Conservation (phyloP, 805 yeast species). For the Suhomyces tanzawaensis region DNA sequence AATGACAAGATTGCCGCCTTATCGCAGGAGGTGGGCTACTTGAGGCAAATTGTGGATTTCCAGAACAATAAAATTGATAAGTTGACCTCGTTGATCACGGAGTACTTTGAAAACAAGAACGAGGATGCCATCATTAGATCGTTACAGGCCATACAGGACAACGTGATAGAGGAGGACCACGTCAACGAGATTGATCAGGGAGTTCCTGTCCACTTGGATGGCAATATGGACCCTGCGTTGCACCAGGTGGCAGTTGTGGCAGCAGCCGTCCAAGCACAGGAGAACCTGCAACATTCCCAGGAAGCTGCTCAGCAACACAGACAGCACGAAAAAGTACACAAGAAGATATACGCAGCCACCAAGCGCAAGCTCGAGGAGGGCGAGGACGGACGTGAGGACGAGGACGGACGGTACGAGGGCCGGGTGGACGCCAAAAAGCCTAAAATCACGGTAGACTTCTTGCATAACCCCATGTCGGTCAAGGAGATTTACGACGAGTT, state of each 20-base stretch:
- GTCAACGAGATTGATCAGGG: slow-evolving; percentile 18
- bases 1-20: slow-evolving; percentile 15
- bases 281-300: slow-evolving; percentile 9
- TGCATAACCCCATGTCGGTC: slow-evolving; percentile 45
- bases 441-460: slow-evolving; percentile 36
- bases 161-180: slow-evolving; percentile 14
- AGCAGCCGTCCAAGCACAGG: slow-evolving; percentile 28
- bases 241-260: slow-evolving; percentile 42
- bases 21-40: slow-evolving; percentile 33
- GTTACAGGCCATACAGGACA: slow-evolving; percentile 28
- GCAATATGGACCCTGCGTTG: slow-evolving; percentile 42
- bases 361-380: slow-evolving; percentile 11
- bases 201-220: slow-evolving; percentile 24
- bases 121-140: slow-evolving; percentile 28
- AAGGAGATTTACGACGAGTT: slow-evolving; percentile 45
- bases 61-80: slow-evolving; percentile 40
- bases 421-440: slow-evolving; percentile 28
- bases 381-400: slow-evolving; percentile 7
- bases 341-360: slow-evolving; percentile 6
- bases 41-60: slow-evolving; percentile 36
- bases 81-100: slow-evolving; percentile 32
- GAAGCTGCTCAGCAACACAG: slow-evolving; percentile 11
- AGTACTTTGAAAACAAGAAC: slow-evolving; percentile 30
- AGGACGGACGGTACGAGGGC: slow-evolving; percentile 10
- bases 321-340: slow-evolving; percentile 16